Base-by-base conservation (phyloP, 306 rosid genomes). In the Hippophae rhamnoides region DNA sequence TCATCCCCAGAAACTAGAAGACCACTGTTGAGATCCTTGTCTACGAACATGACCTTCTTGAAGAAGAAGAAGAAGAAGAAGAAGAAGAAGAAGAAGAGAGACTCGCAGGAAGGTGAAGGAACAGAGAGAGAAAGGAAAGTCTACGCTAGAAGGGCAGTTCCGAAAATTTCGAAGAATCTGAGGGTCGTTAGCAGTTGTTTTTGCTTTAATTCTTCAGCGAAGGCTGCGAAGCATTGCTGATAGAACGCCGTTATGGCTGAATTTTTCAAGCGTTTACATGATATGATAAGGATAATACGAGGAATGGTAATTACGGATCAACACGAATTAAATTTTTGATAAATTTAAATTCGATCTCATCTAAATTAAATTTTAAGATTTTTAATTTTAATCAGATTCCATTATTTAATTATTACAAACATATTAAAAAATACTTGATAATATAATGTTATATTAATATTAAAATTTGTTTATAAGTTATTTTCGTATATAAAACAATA, bases 1-100 rank as follows among this genome's bases (percentile, higher is more conserved):
- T 93, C 99, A 56, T 76, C 97, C n/a, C 66, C 87, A 56, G 76
- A 65, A 65, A 77, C 89, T 31, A 31, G 38, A 60, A 68, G 67
- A 62, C 76, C 82, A 52, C 27, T 62, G 0, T 74, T 26, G 45
- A 74, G 85, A 74, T 84, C 87, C 65, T 73, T 86, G 49, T 69
- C 76, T 42, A 82, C 81, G 47, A 86, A 75, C 94, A 90, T 84
- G 78, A 72, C 81, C 69, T 60, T 44, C 10, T 2, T 1, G 60
- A 10, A 48, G 58, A 10, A 8, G 7, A 10, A 57, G 18, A 14
- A 31, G 38, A 38, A 44, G 61, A 59, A 44, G 63, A 43, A 55
- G 60, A 56, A 42, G 54, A 48, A 67, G 45, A 56, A 18, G 54
- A 11, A 10, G 62, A 40, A 47, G 47, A 44, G 9, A 54, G 45